A percentile compares a stretch with the other conserved stretches of the same genome.
Conservation (phyloP, 1,139 yeast genomes). For the Taphrina communis region DNA sequence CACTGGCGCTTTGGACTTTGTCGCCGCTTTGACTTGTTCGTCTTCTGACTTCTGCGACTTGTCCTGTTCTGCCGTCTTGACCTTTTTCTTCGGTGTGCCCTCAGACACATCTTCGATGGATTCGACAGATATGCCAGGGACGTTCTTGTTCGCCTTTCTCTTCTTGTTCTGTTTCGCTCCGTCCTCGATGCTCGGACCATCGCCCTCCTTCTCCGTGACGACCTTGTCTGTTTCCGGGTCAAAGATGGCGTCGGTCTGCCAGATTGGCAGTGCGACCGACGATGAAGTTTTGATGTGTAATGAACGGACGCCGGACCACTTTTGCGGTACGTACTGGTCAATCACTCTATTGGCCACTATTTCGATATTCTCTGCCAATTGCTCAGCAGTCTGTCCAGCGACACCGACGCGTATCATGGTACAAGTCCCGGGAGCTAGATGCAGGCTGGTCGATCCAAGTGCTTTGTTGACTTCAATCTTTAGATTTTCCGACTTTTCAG, state of each 20-base stretch:
- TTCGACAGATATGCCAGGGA: conserved; percentile 40
- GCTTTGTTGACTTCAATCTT: conserved; percentile 62
- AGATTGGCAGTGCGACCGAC: conserved; percentile 87
- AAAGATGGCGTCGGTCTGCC: conserved; percentile 67
- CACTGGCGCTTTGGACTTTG: neutral
- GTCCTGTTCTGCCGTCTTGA: conserved; percentile 1
- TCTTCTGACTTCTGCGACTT: neutral
- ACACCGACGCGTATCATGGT: conserved; percentile 72
- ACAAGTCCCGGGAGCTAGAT: conserved; percentile 77
- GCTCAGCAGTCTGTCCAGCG: conserved; percentile 55
- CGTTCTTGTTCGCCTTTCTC: conserved; percentile 46
- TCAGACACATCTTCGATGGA: conserved; percentile 28
- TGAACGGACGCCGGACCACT: conserved; percentile 61
- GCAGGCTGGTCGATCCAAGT: conserved; percentile 64
- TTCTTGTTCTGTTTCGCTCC: conserved; percentile 52
- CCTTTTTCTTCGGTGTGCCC: conserved; percentile 18
- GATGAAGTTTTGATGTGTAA: conserved; percentile 69
- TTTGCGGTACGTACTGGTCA: conserved; percentile 50
- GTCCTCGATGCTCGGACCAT: conserved; percentile 48
- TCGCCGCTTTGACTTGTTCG: neutral
- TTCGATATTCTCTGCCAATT: conserved; percentile 61
- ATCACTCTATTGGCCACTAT: conserved; percentile 63
- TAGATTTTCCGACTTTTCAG: conserved; percentile 45
- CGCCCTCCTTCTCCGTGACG: conserved; percentile 51
- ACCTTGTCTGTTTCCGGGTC: conserved; percentile 52